phyloP scores from a whole-genome alignment of 345 rosid species.

The Rhodomyrtus tomentosa region DNA sequence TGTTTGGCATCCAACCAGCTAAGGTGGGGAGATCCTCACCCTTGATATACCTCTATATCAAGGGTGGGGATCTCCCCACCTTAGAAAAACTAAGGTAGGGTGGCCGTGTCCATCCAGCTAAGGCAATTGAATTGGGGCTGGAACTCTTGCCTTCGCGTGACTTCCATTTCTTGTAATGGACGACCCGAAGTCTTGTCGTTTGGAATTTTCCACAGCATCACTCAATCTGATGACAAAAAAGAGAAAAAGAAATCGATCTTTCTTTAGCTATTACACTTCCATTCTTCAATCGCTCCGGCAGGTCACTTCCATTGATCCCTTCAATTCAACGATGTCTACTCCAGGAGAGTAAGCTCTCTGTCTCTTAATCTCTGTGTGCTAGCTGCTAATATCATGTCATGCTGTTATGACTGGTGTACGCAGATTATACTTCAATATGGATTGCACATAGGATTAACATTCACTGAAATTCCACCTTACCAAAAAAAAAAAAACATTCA shows the following conservation, averaged over 20 bases:
- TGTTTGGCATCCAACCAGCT: too few species aligned
- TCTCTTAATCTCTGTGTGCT: neutral
- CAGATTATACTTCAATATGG: neutral
- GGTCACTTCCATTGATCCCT: neutral
- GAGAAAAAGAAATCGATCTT: neutral
- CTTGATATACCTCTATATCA: too few species aligned
- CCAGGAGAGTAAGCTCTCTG: constrained; percentile 41
- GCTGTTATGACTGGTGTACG: neutral
- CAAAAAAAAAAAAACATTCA: too few species aligned
- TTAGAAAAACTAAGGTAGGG: too few species aligned
- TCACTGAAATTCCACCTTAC: neutral
- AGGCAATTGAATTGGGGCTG: neutral
- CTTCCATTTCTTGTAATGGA: neutral
- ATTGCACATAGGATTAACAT: neutral
- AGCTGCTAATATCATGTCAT: neutral
- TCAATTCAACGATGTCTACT: constrained; percentile 26
- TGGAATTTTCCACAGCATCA: neutral
- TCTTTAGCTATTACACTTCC: neutral
- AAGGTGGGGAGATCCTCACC: too few species aligned
- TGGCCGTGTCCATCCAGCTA: too few species aligned
- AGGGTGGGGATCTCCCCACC: too few species aligned
- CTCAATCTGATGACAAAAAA: neutral
- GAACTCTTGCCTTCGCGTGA: neutral
- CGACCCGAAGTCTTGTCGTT: constrained; percentile 3
- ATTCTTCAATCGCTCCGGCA: neutral